Evolutionary conservation across 2,329 filamentous ascomycete genomes (phyloP), one percentile per base, ranked within the genome.

Genomic region (Nemania sp.): DNA sequence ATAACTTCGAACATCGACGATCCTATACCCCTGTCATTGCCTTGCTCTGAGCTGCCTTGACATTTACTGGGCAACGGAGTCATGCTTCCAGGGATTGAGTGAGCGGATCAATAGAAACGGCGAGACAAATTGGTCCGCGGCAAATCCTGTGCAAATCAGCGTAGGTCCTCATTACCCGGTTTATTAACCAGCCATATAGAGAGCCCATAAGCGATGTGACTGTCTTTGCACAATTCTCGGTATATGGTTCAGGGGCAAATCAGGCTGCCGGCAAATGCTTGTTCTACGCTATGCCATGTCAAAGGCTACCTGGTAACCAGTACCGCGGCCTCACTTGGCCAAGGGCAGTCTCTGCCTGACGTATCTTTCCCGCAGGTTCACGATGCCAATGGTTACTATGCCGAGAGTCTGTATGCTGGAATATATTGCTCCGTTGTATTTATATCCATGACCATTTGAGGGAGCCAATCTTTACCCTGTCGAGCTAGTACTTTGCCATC

Each of bases 141-240:
- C 54, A 59, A 41, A 54, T 59, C 9, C 34, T 17, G 41, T 47
- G 40, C 57, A 56, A 59, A 59, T 59, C 57, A 52, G 54, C 57
- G 43, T 45, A 12, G 42, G 11, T 11, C 37, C 24, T 52, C 41
- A 54, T 57, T 54, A 59, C 15, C 57, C 57, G 57, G 54, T 4
- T 50, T 26, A 54, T 59, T 57, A 59, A 46, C 54, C 47, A 54
- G 53, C 41, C 11, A 52, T 49, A 52, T 57, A 26, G 31, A 49
- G 28, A 54, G 28, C 24, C 41, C 20, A 37, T 30, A 39, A 42
- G 34, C 23, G 11, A 42, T 45, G 46, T 40, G 44, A 42, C 33
- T 46, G 48, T 47, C 31, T 44, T 52, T 56, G 54, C 51, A 44
- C n/a, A 41, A 52, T 24, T 26, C n/a, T 39, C 52, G 52, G 56